Evolutionary conservation across 164 flowering plant species (phyloP).

Genomic region (Tinospora cordifolia): DNA sequence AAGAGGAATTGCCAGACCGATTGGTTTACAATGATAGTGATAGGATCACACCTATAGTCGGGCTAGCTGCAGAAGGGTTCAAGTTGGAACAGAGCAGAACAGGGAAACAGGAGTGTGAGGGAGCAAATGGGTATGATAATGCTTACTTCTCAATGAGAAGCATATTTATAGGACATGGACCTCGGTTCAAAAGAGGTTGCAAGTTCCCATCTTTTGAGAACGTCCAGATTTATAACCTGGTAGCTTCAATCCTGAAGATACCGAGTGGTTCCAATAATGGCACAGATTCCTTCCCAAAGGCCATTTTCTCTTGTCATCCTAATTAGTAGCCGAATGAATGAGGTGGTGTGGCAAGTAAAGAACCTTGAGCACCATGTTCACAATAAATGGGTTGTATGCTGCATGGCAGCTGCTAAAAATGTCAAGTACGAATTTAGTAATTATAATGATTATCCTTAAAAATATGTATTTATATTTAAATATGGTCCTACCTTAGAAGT

Average conservation of each 20-base stretch:
- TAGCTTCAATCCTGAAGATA: constrained; percentile 63
- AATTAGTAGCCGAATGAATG: no score
- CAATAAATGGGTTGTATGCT: no score
- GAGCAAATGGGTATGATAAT: constrained; percentile 94
- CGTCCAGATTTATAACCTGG: constrained; percentile 72
- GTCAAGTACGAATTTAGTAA: no score
- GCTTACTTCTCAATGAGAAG: constrained; percentile 86
- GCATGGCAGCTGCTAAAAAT: no score
- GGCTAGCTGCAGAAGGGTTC: constrained; percentile 73
- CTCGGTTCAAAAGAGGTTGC: constrained; percentile 63
- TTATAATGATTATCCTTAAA: no score
- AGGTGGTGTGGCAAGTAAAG: no score
- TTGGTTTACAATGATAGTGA: constrained; percentile 70
- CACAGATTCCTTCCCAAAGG: constrained; percentile 41
- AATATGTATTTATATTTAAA: no score
- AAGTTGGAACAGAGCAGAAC: constrained; percentile 68
- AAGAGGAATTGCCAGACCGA: constrained; percentile 74
- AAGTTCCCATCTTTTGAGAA: constrained; percentile 90
- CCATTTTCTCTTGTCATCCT: constrained; percentile 32
- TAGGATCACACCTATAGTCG: constrained; percentile 75
- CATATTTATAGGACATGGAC: constrained; percentile 89
- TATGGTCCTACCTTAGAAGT: no score
- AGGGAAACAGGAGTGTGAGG: constrained; percentile 65
- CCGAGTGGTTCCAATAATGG: constrained; percentile 82
- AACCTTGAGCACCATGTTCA: no score